Percentiles rank a stretch among this genome's conserved stretches.
Evolutionary conservation across 805 yeast genomes (phyloP).

Genomic region (Kodamaea lidongshanica): DNA sequence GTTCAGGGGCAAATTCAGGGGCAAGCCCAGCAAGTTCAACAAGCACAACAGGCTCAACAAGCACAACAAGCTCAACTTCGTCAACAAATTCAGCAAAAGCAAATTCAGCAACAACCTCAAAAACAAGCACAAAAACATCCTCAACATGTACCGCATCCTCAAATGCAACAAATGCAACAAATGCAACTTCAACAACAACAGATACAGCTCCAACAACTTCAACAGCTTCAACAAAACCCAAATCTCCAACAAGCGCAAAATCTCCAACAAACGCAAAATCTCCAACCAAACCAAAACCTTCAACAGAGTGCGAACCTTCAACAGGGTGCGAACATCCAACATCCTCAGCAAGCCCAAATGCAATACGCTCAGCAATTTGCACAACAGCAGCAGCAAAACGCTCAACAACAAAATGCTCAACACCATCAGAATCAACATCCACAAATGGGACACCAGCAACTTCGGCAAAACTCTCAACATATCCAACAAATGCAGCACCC

Average conservation of each 20-base stretch:
- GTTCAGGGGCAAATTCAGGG: constrained; percentile 9
- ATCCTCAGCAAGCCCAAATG: too few species aligned
- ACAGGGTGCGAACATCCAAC: too few species aligned
- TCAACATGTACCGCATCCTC: too few species aligned
- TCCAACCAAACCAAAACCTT: too few species aligned
- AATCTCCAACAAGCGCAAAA: background rate
- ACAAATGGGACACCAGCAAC: constrained; percentile 3
- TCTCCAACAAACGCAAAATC: too few species aligned
- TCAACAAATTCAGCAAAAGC: constrained; percentile 5
- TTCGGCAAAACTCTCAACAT: constrained; percentile 5
- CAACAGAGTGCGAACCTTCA: too few species aligned
- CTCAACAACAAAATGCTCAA: constrained; percentile 1
- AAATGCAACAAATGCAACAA: too few species aligned
- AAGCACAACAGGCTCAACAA: constrained; percentile 1
- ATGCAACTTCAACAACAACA: too few species aligned
- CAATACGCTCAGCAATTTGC: too few species aligned
- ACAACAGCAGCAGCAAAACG: constrained; percentile 6
- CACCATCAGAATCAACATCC: constrained; percentile 4
- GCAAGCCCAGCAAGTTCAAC: constrained; percentile 6
- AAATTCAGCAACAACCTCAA: constrained; percentile 5
- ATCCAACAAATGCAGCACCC: constrained; percentile 2
- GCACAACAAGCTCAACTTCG: constrained; percentile 2
- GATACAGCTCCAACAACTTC: too few species aligned
- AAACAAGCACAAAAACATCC: too few species aligned
- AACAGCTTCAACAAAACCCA: too few species aligned